Conservation (phyloP, 2,329 filamentous ascomycete genomes). For the Emmonsiellopsis sp. region DNA sequence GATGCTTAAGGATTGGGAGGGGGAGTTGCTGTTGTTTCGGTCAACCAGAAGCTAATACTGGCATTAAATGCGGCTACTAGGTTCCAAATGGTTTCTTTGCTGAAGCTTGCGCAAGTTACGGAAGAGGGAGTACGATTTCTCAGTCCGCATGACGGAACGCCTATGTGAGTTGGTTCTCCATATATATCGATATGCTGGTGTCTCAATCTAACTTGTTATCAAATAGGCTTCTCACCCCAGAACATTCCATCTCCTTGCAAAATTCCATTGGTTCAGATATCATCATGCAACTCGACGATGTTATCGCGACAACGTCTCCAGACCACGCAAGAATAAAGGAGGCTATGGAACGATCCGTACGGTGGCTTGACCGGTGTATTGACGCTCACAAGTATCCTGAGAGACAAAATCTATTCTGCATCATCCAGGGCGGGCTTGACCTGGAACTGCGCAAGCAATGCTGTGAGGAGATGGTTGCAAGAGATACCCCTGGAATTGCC, state of each 20-base stretch:
- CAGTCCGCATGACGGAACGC: conserved; percentile 88
- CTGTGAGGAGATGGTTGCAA: conserved; percentile 73
- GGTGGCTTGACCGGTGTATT: conserved; percentile 95
- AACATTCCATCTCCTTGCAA: conserved; percentile 91
- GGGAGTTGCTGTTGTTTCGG: neutral
- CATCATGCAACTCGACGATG: conserved; percentile 99
- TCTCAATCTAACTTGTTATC: neutral
- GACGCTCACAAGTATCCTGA: conserved; percentile 75
- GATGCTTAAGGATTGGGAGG: neutral
- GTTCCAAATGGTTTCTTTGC: conserved; percentile 96
- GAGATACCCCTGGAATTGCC: conserved; percentile 90
- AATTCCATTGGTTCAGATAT: conserved; percentile 98
- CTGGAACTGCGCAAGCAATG: conserved; percentile 77
- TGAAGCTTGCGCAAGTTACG: conserved; percentile 86
- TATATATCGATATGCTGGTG: neutral
- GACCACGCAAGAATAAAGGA: conserved; percentile 81
- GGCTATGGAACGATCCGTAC: conserved; percentile 87
- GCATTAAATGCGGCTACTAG: conserved; percentile 38
- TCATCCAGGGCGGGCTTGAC: conserved; percentile 93
- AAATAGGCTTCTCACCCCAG: conserved; percentile 72
- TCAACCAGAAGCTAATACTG: neutral
- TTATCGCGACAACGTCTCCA: conserved; percentile 90
- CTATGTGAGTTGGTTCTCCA: conserved; percentile 54
- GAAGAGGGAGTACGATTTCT: conserved; percentile 93
- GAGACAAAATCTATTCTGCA: conserved; percentile 91